These are phyloP conservation scores for Pseudoturritis turrita DNA, from an alignment of 345 rosid species.

Conservation along the genomic window DNA sequence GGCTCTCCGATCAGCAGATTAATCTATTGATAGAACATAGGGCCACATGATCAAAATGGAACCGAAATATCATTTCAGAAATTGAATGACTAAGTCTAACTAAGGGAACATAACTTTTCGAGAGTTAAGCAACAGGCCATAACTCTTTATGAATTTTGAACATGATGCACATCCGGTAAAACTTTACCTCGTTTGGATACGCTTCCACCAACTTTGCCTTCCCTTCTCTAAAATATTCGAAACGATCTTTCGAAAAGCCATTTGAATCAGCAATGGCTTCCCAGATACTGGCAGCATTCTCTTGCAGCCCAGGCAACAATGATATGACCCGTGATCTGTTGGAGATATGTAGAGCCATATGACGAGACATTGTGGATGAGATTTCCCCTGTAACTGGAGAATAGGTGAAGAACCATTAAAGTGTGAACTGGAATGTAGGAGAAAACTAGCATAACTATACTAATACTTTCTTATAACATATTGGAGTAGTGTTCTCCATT, in stretches of 20 bases:
- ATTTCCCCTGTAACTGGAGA: slow-evolving; percentile 65
- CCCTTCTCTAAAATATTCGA: slow-evolving; percentile 46
- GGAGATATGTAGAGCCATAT: slow-evolving; percentile 52
- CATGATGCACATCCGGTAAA: neutral
- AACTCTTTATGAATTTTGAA: neutral
- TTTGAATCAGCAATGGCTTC: slow-evolving; percentile 59
- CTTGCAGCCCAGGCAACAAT: slow-evolving; percentile 70
- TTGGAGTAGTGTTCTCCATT: neutral
- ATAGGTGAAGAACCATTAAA: slow-evolving; percentile 16
- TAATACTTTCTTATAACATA: neutral
- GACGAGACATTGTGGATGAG: slow-evolving; percentile 52
- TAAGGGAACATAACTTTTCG: neutral
- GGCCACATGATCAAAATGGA: neutral
- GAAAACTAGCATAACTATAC: neutral
- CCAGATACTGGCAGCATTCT: slow-evolving; percentile 50
- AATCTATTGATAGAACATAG: slow-evolving; percentile 42
- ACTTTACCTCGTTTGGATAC: slow-evolving; percentile 49
- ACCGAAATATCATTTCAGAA: neutral
- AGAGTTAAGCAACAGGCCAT: neutral
- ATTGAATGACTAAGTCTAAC: neutral
- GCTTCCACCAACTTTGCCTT: slow-evolving; percentile 42
- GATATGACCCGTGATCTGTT: slow-evolving; percentile 48
- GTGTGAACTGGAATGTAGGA: neutral
- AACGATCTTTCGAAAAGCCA: slow-evolving; percentile 49
- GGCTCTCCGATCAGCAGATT: slow-evolving; percentile 88